Percentiles rank a stretch among this genome's conserved stretches.
These are phyloP conservation scores for Thielaviopsis euricoi DNA, from an alignment of 2,329 filamentous ascomycete genomes.

Conservation along the genomic window DNA sequence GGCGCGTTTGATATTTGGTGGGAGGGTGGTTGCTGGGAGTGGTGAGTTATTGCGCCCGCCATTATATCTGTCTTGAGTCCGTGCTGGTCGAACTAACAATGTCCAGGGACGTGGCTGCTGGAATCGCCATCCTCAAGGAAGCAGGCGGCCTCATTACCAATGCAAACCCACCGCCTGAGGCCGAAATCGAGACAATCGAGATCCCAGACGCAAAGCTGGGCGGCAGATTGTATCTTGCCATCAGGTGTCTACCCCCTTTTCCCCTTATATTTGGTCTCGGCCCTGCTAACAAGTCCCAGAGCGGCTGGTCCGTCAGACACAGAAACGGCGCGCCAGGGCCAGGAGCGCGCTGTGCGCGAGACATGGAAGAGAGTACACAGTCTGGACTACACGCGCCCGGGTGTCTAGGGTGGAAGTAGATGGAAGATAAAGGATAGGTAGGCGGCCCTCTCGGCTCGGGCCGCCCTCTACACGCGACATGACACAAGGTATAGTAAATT, in stretches of 20 bases:
- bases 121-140: slow-evolving; percentile 55
- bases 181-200: slow-evolving; percentile 26
- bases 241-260: slow-evolving; percentile 28
- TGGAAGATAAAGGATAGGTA: background rate
- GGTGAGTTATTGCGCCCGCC: slow-evolving; percentile 33
- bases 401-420: background rate
- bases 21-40: slow-evolving; percentile 72
- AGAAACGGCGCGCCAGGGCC: slow-evolving; percentile 48
- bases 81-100: background rate
- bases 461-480: no score
- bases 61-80: background rate
- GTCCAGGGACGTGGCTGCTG: slow-evolving; percentile 56
- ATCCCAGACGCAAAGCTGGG: slow-evolving; percentile 47
- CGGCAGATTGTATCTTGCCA: slow-evolving; percentile 53
- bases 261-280: background rate
- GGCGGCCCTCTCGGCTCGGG: no score
- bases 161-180: slow-evolving; percentile 50
- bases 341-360: slow-evolving; percentile 54
- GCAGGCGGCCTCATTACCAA: slow-evolving; percentile 60
- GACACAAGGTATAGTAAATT: background rate
- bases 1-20: slow-evolving; percentile 68
- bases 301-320: slow-evolving; percentile 44
- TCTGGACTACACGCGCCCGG: slow-evolving; percentile 43
- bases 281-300: slow-evolving; percentile 21
- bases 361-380: slow-evolving; percentile 53